Percentiles rank a stretch among this genome's conserved stretches.
Evolutionary conservation across 2,329 filamentous ascomycete genomes (phyloP).

Genomic region (Alternaria sp.): DNA sequence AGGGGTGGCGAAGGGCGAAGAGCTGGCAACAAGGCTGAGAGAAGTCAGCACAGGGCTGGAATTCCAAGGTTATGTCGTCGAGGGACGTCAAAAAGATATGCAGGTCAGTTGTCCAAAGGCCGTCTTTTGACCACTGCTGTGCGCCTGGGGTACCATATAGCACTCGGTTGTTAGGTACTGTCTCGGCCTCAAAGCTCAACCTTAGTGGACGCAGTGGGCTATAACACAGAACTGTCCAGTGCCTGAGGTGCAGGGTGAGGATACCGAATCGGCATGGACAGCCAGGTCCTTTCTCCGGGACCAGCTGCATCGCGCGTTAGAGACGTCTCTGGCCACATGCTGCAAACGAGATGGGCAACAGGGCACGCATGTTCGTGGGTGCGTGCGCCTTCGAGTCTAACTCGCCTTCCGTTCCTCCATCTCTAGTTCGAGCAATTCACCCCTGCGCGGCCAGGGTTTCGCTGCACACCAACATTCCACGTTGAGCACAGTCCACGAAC

Average conservation of each 20-base stretch:
- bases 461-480: constrained; percentile 43
- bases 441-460: constrained; percentile 27
- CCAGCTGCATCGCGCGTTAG: constrained; percentile 46
- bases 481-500: constrained; percentile 45
- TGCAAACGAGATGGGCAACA: constrained; percentile 45
- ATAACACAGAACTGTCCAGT: constrained; percentile 40
- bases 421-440: constrained; percentile 35
- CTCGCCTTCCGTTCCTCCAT: constrained; percentile 31
- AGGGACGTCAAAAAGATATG: constrained; percentile 36
- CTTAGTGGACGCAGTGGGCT: constrained; percentile 44
- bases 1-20: constrained; percentile 15
- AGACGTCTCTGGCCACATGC: constrained; percentile 41
- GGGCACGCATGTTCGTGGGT: constrained; percentile 32
- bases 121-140: constrained; percentile 39
- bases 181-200: constrained; percentile 36
- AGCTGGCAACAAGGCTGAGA: constrained; percentile 14
- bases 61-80: constrained; percentile 31
- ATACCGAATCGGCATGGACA: constrained; percentile 41
- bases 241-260: constrained; percentile 43
- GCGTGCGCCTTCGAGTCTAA: constrained; percentile 33
- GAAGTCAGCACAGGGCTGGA: constrained; percentile 36
- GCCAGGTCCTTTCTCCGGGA: constrained; percentile 38
- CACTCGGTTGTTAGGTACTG: constrained; percentile 35
- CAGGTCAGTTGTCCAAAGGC: constrained; percentile 37
- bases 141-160: constrained; percentile 47